Evolutionary conservation across 1,284 basidiomycete genomes (phyloP), one percentile per base, ranked within the genome.

Genomic region (Pseudozyma sp.): DNA sequence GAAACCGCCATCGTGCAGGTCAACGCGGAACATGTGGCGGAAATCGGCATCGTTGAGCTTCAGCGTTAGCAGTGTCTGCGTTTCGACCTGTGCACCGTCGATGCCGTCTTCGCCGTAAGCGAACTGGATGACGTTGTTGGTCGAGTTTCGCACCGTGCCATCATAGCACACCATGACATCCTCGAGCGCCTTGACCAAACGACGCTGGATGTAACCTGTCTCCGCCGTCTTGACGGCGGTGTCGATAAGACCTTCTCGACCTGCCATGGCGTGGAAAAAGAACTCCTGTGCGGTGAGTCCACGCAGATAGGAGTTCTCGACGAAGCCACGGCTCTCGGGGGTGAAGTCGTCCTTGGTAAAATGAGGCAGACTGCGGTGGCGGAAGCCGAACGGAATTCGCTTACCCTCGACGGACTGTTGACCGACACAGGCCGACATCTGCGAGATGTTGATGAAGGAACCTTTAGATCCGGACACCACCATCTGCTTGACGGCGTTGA

Each of bases 401-500:
- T 94, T 94, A 78, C 97, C 97, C 86, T 99, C 97, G 67, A 99
- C 96, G 75, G 91, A 92, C 86, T 99, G 97, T 85, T 99, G 97
- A 35, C 97, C 97, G 54, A 99, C 97, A 88, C 95, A 96, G 65
- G 97, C 95, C 9, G 95, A 97, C 97, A 99, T 99, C 86, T 99
- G 97, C 19, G 97, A 99, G 83, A 99, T 98, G 87, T 99, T 99
- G 89, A 99, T 99, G 88, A 87, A 87, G 6, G 85, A 86, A 86
- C 95, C 95, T 87, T 99, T 99, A 31, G 97, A 97, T 45, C 97
- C 96, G 13, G 97, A 94, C 10, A 96, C 94, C 79, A 99, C 96
- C 97, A 99, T 99, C 89, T 99, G 96, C 88, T 99, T 99, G 87
- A 99, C 96, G 81, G 98, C 98, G 88, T 99, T 99, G 87, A 96